Percentiles rank a stretch among this genome's conserved stretches.
These are phyloP conservation scores for Kernera saxatilis DNA, from an alignment of 345 rosid species.

Conservation along the genomic window DNA sequence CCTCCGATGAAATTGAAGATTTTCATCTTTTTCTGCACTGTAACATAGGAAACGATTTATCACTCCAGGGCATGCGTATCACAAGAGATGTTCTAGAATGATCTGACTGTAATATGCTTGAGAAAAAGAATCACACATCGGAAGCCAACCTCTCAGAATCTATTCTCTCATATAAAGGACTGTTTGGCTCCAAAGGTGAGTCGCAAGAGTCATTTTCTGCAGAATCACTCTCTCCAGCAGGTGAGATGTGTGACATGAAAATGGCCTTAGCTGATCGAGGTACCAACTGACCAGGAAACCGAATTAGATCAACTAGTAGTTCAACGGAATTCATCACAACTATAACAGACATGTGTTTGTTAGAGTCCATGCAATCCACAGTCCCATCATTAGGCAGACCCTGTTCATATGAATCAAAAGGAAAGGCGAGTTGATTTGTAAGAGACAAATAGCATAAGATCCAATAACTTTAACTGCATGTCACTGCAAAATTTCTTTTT, in stretches of 20 bases:
- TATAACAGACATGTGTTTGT: conserved; percentile 89
- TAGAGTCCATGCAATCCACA: conserved; percentile 66
- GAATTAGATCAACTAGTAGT: conserved; percentile 86
- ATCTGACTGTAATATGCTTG: neutral
- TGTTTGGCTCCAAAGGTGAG: conserved; percentile 97
- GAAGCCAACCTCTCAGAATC: conserved; percentile 69
- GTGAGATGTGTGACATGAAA: conserved; percentile 79
- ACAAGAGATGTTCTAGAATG: neutral
- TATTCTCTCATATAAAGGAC: conserved; percentile 82
- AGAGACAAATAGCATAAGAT: neutral
- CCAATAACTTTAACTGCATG: neutral
- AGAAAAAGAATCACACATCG: conserved; percentile 9
- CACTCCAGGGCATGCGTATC: conserved; percentile 16
- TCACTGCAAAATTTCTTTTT: neutral
- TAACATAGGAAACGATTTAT: conserved; percentile 20
- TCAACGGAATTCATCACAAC: conserved; percentile 81
- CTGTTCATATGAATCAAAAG: conserved; percentile 35
- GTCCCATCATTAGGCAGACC: conserved; percentile 94
- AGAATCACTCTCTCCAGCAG: conserved; percentile 96
- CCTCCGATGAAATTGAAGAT: conserved; percentile 55
- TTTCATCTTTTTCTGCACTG: conserved; percentile 90
- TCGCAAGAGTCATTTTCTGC: conserved; percentile 99
- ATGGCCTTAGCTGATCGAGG: conserved; percentile 82
- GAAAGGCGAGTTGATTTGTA: neutral
- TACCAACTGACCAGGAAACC: conserved; percentile 90